These are phyloP conservation scores for Leccinellum albellum DNA, from an alignment of 768 basidiomycete species.

Conservation along the genomic window DNA sequence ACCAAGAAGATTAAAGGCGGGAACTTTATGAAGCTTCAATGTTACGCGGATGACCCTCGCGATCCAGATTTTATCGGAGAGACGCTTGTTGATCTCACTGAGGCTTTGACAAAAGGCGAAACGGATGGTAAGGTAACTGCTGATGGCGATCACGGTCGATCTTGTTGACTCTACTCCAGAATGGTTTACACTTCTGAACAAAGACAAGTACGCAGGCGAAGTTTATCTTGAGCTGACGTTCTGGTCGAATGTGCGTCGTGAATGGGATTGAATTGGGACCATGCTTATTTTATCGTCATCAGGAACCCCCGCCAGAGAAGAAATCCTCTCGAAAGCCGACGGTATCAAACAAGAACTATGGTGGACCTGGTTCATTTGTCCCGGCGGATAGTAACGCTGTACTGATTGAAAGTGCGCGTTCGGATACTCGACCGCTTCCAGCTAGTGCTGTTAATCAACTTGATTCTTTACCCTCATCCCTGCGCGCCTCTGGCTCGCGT, in stretches of 20 bases:
- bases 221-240: constrained; percentile 96
- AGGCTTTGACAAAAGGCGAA: constrained; percentile 91
- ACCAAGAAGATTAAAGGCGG: constrained; percentile 62
- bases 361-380: constrained; percentile 73
- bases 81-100: constrained; percentile 78
- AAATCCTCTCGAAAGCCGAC: constrained; percentile 48
- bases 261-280: neutral
- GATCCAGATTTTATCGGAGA: constrained; percentile 98
- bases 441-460: constrained; percentile 35
- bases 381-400: constrained; percentile 41
- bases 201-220: constrained; percentile 92
- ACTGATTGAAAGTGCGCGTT: constrained; percentile 21
- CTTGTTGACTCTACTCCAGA: constrained; percentile 47
- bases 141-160: neutral
- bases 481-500: constrained; percentile 59
- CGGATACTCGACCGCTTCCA: constrained; percentile 4
- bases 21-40: constrained; percentile 71
- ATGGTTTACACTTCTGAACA: constrained; percentile 89
- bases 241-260: constrained; percentile 77
- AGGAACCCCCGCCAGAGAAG: constrained; percentile 82
- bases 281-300: constrained; percentile 5
- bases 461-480: constrained; percentile 57
- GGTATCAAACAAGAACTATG: constrained; percentile 60
- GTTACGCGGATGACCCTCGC: constrained; percentile 91
- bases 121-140: constrained; percentile 73